Conservation (phyloP, 2,329 filamentous ascomycete species). For the Calonectria pauciramosa region DNA sequence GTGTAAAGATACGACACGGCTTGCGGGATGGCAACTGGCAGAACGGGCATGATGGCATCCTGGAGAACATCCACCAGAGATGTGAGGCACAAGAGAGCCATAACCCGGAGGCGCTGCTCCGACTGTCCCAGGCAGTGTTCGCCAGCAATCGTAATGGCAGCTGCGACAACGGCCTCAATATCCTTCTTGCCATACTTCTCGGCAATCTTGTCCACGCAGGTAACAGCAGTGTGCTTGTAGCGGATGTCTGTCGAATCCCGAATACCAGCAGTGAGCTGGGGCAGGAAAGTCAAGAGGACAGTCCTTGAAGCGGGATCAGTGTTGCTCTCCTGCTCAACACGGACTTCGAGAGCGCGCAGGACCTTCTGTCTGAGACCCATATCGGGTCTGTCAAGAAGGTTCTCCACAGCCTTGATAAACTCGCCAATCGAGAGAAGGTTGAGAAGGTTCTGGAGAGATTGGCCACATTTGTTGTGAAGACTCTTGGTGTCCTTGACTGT, state of each 20-base stretch:
- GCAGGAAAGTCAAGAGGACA: slow-evolving; percentile 83
- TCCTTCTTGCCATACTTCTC: slow-evolving; percentile 98
- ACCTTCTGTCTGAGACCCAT: slow-evolving; percentile 84
- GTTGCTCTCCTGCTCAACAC: slow-evolving; percentile 80
- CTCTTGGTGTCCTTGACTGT: slow-evolving; percentile 69
- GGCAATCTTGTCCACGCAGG: slow-evolving; percentile 91
- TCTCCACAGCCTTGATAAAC: slow-evolving; percentile 90
- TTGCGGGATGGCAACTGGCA: slow-evolving; percentile 81
- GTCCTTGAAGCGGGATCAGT: slow-evolving; percentile 77
- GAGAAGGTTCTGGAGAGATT: slow-evolving; percentile 83
- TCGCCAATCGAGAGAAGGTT: slow-evolving; percentile 88
- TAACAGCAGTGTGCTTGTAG: slow-evolving; percentile 87
- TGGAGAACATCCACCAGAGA: slow-evolving; percentile 91
- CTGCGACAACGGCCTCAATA: slow-evolving; percentile 79
- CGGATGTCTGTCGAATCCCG: slow-evolving; percentile 78
- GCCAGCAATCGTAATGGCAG: slow-evolving; percentile 83
- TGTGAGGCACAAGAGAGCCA: slow-evolving; percentile 90
- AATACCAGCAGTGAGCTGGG: slow-evolving; percentile 83
- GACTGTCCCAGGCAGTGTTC: slow-evolving; percentile 80
- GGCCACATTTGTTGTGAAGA: slow-evolving; percentile 72
- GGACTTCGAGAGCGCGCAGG: slow-evolving; percentile 82
- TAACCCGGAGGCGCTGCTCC: slow-evolving; percentile 80
- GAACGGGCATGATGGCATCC: slow-evolving; percentile 85
- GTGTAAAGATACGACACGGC: slow-evolving; percentile 78
- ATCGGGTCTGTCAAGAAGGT: slow-evolving; percentile 81